Evolutionary conservation across 2,329 filamentous ascomycete genomes (phyloP).

Genomic region (Botrytis hyacinthi): DNA sequence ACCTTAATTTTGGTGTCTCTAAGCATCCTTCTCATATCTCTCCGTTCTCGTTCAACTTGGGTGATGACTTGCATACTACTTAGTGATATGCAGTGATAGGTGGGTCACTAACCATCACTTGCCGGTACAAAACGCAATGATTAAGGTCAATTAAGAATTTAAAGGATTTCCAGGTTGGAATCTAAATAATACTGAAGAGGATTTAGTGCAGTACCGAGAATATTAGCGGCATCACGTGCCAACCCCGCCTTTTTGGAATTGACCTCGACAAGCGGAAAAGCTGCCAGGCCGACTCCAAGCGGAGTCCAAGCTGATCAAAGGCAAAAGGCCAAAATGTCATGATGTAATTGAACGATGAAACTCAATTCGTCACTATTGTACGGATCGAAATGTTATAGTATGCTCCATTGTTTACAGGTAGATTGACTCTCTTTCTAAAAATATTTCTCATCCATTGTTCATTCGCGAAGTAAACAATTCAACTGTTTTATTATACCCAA

Average conservation of each 20-base stretch:
- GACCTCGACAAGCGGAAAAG: background rate
- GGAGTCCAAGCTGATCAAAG: background rate
- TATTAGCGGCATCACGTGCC: background rate
- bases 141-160: background rate
- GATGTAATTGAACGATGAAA: background rate
- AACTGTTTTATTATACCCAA: background rate
- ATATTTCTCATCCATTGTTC: background rate
- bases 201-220: background rate
- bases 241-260: background rate
- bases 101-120: background rate
- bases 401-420: background rate
- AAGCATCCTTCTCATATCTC: background rate
- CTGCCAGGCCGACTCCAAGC: background rate
- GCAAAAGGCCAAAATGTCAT: slow-evolving; percentile 4
- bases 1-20: background rate
- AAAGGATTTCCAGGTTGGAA: background rate
- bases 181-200: background rate
- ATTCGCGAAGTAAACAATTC: background rate
- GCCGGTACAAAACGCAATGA: background rate
- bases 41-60: background rate
- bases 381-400: background rate
- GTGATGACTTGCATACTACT: background rate
- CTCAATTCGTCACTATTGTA: background rate
- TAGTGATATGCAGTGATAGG: background rate
- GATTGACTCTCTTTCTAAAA: background rate